Evolutionary conservation across 2,329 filamentous ascomycete genomes (phyloP).

Genomic region (Helminthosporium solani): DNA sequence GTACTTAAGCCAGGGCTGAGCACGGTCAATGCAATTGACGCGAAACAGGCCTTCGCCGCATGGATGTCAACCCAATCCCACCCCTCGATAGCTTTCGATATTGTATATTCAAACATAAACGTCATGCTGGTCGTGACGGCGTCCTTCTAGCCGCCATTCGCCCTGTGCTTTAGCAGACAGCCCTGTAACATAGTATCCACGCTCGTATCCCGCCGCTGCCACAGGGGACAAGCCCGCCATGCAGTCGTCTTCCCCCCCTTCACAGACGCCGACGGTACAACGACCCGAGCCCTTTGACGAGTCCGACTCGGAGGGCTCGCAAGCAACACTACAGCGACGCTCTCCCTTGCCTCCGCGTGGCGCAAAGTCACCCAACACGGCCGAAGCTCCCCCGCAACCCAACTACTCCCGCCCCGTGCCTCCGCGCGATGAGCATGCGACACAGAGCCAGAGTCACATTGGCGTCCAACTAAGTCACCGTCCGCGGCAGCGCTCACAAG

Average conservation of each 20-base stretch:
- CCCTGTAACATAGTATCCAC: conserved; percentile 1
- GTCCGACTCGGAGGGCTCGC: conserved; percentile 42
- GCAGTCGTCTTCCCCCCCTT: conserved; percentile 35
- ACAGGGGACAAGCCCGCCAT: conserved; percentile 24
- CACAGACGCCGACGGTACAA: conserved; percentile 33
- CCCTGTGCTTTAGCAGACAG: background rate
- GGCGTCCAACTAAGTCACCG: conserved; percentile 51
- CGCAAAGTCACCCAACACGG: conserved; percentile 28
- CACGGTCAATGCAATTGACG: background rate
- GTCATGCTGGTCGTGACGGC: conserved; percentile 28
- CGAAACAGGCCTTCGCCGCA: background rate
- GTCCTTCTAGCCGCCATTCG: background rate
- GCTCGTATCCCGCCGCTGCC: conserved; percentile 6
- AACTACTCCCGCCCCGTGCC: conserved; percentile 41
- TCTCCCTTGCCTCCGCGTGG: conserved; percentile 41
- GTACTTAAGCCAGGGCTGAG: background rate
- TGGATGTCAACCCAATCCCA: background rate
- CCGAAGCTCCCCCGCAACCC: conserved; percentile 16
- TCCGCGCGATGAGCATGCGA: conserved; percentile 40
- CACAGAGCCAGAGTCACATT: conserved; percentile 21
- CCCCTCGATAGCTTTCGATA: background rate
- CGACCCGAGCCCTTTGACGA: conserved; percentile 30
- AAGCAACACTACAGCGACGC: conserved; percentile 40
- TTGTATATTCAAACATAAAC: conserved; percentile 1
- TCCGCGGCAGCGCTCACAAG: conserved; percentile 70